A percentile compares a stretch with the other conserved stretches of the same genome.
phyloP scores from a whole-genome alignment of 192 early-diverging fungal genomes.

The Rhizophlyctis rosea region DNA sequence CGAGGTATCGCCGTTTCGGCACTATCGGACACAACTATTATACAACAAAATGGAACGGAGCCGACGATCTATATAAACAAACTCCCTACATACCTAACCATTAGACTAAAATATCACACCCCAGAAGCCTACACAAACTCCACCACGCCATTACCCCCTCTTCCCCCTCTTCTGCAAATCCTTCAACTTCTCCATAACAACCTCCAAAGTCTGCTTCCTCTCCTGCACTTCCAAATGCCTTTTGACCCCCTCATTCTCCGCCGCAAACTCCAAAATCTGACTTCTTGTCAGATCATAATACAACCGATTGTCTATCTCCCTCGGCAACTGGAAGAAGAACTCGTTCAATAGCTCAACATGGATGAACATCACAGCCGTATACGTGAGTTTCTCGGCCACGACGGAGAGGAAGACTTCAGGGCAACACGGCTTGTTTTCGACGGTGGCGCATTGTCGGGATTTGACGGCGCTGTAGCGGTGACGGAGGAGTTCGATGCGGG shows the following conservation, averaged over 20 bases:
- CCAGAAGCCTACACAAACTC: too few relatives aligned
- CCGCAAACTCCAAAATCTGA: conserved; percentile 84
- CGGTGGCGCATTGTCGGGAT: conserved; percentile 74
- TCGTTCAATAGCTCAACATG: conserved; percentile 96
- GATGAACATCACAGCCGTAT: conserved; percentile 96
- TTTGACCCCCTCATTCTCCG: conserved; percentile 80
- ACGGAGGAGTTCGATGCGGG: conserved; percentile 72
- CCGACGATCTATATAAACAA: too few relatives aligned
- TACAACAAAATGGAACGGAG: too few relatives aligned
- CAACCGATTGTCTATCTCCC: conserved; percentile 88
- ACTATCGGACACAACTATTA: too few relatives aligned
- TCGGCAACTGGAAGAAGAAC: conserved; percentile 96
- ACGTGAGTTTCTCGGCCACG: conserved; percentile 91
- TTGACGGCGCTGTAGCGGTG: conserved; percentile 77
- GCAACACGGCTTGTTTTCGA: conserved; percentile 85
- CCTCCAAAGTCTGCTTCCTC: conserved; percentile 75
- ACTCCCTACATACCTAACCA: too few relatives aligned
- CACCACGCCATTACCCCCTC: too few relatives aligned
- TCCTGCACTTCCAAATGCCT: conserved; percentile 87
- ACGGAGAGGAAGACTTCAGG: conserved; percentile 92
- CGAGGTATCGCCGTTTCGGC: too few relatives aligned
- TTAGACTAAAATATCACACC: too few relatives aligned
- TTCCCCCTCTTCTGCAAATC: conserved; percentile 21
- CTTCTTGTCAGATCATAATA: conserved; percentile 80
- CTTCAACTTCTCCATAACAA: conserved; percentile 48